Conservation (phyloP, 176 grass and related monocot genomes). For the Bromus sterilis region DNA sequence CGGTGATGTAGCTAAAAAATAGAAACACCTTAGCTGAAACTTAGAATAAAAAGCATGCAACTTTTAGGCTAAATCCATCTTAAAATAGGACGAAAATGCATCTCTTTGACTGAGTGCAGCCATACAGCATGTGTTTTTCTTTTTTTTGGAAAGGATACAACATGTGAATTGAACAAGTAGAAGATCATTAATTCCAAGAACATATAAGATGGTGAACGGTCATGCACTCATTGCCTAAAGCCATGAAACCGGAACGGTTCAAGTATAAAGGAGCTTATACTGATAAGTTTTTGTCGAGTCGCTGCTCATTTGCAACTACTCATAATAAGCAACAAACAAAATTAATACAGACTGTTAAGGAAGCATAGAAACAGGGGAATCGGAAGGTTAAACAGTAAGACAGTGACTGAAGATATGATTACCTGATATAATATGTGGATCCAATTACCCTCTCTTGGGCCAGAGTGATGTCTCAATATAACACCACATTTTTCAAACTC, state of each 20-base stretch:
- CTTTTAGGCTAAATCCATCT: neutral
- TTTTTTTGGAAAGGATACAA: too few relatives aligned
- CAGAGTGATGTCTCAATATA: constrained; percentile 70
- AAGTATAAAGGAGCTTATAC: neutral
- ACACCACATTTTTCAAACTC: constrained; percentile 94
- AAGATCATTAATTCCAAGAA: neutral
- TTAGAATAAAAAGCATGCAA: neutral
- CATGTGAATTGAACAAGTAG: neutral
- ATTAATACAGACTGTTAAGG: neutral
- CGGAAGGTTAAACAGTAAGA: neutral
- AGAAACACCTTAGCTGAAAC: neutral
- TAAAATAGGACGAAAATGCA: neutral
- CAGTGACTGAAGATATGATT: constrained; percentile 5
- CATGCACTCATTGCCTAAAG: neutral
- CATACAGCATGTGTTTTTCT: neutral
- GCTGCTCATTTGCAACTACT: neutral
- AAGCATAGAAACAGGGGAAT: neutral
- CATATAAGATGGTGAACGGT: neutral
- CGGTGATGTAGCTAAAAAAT: neutral
- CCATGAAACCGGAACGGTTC: neutral
- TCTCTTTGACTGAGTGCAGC: neutral
- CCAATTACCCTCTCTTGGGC: constrained; percentile 84
- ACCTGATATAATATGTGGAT: constrained; percentile 96
- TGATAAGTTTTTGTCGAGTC: neutral
- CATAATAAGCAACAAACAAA: neutral